Base-by-base conservation (phyloP, 2,329 filamentous ascomycete species). In the Nigrospora oryzae region DNA sequence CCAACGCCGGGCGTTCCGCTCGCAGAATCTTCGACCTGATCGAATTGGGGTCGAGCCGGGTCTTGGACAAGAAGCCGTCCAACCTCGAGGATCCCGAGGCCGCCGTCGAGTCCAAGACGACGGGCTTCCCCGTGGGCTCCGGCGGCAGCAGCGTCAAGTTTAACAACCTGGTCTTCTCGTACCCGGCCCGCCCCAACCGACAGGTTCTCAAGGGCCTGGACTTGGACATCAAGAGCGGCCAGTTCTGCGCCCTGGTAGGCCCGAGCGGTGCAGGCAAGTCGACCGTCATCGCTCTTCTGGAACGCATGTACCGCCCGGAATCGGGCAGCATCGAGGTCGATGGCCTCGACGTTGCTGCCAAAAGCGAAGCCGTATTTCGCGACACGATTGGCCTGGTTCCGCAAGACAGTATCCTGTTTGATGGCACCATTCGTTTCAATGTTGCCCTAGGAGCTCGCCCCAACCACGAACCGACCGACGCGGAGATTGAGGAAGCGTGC, bases 401-500 rank as follows among this genome's bases (percentile, higher is more conserved):
- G 0, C 78, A 82, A 49, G 76, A 81, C 40, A 70, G 69, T 35
- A 69, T 72, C n/a, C 64, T 81, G 7, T 81, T 81, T 52, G 69
- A 77, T 30, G 77, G 76, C 12, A 77, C 64, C 13, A 63, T 81
- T 35, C 62, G 60, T 5, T 79, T 79, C 61, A 81, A 81, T 56
- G 65, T 81, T 28, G 63, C 66, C 1, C 66, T 81, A 2, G 77
- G 77, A 11, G 70, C 72, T 0, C 66, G 70, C 1, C 80, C 79
- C 2, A 73, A 69, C 12, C 65, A 73, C 36, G 70, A 74, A 32
- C 75, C 75, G 2, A 75, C 71, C 1, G 66, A 79, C 38, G 74
- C 68, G 10, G 82, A 86, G 39, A 80, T 87, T 38, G 71, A 82
- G 50, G 75, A 78, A 43, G 83, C 83, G 0, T 86, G 83, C 56